These are phyloP conservation scores for Elsinoe batatas DNA, from an alignment of 2,329 filamentous ascomycete genomes.

Conservation along the genomic window DNA sequence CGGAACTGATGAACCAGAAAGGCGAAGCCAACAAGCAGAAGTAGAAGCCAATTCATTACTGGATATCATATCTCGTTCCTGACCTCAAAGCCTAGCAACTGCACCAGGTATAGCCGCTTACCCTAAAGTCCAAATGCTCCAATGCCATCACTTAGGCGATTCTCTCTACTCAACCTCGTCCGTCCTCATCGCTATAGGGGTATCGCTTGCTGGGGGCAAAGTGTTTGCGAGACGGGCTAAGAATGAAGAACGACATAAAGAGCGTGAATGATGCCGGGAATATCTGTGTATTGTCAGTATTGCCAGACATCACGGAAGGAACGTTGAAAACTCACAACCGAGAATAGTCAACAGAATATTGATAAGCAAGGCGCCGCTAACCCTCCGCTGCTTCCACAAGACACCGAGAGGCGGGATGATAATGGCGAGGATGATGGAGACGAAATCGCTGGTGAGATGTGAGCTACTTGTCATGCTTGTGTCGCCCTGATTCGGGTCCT, in stretches of 20 bases:
- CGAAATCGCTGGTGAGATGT: constrained; percentile 50
- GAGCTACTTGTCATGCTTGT: background rate
- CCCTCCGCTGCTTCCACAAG: constrained; percentile 78
- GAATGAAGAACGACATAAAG: constrained; percentile 91
- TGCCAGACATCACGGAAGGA: constrained; percentile 28
- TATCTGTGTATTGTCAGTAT: constrained; percentile 47
- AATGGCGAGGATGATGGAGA: constrained; percentile 80
- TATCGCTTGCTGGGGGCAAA: constrained; percentile 6
- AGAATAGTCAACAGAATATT: constrained; percentile 81
- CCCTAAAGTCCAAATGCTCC: background rate
- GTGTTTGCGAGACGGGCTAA: constrained; percentile 36
- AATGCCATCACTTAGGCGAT: background rate
- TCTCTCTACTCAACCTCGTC: background rate
- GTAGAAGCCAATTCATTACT: background rate
- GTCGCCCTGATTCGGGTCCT: background rate
- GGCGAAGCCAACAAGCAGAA: background rate
- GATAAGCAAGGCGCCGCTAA: constrained; percentile 78
- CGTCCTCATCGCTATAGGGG: background rate
- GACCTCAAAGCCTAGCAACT: background rate
- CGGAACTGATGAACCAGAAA: no score
- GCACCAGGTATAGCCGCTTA: background rate
- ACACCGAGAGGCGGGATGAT: constrained; percentile 84
- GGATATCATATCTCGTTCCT: constrained; percentile 2
- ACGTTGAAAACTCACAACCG: constrained; percentile 30
- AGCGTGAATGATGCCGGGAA: constrained; percentile 64